Conservation (phyloP, 2,329 filamentous ascomycete species). For the Emericellopsis cladophorae region DNA sequence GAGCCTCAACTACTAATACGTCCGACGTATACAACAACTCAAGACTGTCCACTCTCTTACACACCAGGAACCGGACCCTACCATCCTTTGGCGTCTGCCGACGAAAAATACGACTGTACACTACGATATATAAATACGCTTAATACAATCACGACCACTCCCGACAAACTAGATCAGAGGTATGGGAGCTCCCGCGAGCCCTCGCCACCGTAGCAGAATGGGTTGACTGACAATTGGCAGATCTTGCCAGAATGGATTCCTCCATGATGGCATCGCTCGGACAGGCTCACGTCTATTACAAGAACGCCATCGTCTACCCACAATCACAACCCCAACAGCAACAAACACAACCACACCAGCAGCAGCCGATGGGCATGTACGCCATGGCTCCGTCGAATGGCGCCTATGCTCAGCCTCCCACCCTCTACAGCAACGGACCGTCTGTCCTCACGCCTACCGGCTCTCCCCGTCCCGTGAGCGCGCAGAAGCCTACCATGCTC, state of each 20-base stretch:
- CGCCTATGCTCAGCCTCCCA: conserved; percentile 50
- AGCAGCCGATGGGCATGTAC: conserved; percentile 35
- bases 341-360: conserved; percentile 22
- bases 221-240: neutral
- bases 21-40: neutral
- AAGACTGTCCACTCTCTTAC: conserved; percentile 3
- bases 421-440: conserved; percentile 44
- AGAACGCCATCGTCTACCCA: conserved; percentile 28
- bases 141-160: conserved; percentile 2
- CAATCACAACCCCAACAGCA: neutral
- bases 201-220: neutral
- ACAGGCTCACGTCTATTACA: conserved; percentile 76
- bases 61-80: conserved; percentile 2
- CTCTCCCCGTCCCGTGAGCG: conserved; percentile 57
- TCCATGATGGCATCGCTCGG: conserved; percentile 45
- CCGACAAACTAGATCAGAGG: neutral
- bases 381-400: conserved; percentile 46
- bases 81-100: conserved; percentile 3
- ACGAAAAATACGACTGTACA: neutral
- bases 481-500: conserved; percentile 63
- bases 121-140: neutral
- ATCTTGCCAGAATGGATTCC: conserved; percentile 45
- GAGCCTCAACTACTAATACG: conserved; percentile 2
- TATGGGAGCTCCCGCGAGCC: neutral
- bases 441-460: conserved; percentile 60